Conservation (phyloP, 257 asterid genomes). For the Solanum medicagineum region DNA sequence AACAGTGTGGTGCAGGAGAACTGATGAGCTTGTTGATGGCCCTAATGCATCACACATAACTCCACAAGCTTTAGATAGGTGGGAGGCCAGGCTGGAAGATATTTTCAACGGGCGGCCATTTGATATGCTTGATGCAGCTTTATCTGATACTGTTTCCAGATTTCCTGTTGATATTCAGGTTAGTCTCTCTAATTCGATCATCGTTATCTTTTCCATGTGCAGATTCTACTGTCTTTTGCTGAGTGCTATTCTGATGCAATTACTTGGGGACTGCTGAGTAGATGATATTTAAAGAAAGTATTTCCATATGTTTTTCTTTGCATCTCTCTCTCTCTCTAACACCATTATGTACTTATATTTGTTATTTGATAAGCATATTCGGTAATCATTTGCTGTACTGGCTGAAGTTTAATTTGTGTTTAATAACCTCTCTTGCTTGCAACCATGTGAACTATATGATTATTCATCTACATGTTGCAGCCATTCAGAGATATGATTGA, state of each 20-base stretch:
- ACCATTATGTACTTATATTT: neutral
- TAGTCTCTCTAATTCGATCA: neutral
- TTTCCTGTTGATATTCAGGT: slow-evolving; percentile 97
- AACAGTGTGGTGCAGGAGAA: slow-evolving; percentile 97
- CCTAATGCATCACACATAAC: slow-evolving; percentile 97
- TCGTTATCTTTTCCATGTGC: neutral
- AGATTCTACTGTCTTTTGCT: neutral
- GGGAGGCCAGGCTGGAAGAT: slow-evolving; percentile 91
- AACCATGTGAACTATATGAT: neutral
- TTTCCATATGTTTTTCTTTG: neutral
- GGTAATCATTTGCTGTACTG: neutral
- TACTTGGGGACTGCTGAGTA: neutral
- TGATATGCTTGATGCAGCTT: slow-evolving; percentile 98
- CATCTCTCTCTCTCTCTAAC: neutral
- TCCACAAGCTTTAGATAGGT: slow-evolving; percentile 79
- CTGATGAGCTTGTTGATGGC: slow-evolving; percentile 98
- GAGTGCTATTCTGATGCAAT: neutral
- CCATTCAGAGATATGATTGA: slow-evolving; percentile 97
- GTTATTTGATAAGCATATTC: neutral
- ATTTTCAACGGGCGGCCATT: slow-evolving; percentile 78
- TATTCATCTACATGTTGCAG: slow-evolving; percentile 25
- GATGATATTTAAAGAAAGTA: neutral
- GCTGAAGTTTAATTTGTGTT: neutral
- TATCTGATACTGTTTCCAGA: slow-evolving; percentile 64
- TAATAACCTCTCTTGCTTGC: neutral